Conservation (phyloP, 495 filamentous ascomycete genomes). For the Annulohypoxylon maeteangense region DNA sequence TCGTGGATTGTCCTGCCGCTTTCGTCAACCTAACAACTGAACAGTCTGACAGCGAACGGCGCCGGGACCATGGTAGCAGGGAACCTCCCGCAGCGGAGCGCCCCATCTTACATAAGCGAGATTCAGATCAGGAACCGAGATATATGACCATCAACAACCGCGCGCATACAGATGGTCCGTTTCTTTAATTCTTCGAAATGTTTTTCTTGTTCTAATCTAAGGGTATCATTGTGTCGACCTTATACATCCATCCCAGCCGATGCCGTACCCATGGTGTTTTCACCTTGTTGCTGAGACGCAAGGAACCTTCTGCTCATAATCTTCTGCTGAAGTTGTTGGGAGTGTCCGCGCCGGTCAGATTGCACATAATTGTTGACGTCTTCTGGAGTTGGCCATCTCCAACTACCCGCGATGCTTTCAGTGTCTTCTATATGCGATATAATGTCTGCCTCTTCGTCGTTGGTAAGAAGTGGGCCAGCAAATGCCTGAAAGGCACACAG, state of each 20-base stretch:
- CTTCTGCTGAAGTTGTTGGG: slow-evolving; percentile 28
- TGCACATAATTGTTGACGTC: slow-evolving; percentile 38
- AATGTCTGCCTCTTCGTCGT: slow-evolving; percentile 40
- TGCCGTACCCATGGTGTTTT: background rate
- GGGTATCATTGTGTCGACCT: background rate
- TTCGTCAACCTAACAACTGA: slow-evolving; percentile 8
- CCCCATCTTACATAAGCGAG: background rate
- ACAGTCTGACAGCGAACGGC: background rate
- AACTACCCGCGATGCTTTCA: slow-evolving; percentile 10
- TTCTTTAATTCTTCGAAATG: background rate
- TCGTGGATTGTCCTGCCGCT: slow-evolving; percentile 1
- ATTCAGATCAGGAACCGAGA: background rate
- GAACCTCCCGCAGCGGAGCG: background rate
- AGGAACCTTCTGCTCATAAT: slow-evolving; percentile 2
- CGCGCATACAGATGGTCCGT: background rate
- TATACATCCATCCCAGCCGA: slow-evolving; percentile 12
- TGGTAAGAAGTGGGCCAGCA: slow-evolving; percentile 38
- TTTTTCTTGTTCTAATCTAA: background rate
- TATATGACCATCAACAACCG: background rate
- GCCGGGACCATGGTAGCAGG: background rate
- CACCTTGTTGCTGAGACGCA: slow-evolving; percentile 1
- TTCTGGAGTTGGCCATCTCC: slow-evolving; percentile 46
- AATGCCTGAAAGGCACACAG: slow-evolving; percentile 51
- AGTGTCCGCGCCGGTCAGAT: slow-evolving; percentile 28
- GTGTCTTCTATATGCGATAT: slow-evolving; percentile 32